phyloP scores from a whole-genome alignment of 2,329 filamentous ascomycete species.

The Exserohilum turcica region DNA sequence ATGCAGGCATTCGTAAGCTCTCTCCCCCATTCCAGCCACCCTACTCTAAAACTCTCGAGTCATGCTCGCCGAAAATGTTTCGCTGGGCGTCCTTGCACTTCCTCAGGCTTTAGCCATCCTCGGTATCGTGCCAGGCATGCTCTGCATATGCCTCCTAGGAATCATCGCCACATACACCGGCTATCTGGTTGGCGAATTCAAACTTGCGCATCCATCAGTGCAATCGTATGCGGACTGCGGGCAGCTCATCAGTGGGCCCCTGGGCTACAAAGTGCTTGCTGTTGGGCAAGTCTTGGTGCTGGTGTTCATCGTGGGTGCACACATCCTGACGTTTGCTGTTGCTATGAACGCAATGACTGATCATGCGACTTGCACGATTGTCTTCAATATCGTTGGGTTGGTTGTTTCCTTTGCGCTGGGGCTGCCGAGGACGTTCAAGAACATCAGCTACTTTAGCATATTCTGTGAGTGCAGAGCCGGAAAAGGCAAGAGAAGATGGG shows the following conservation, averaged over 20 bases:
- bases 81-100: slow-evolving; percentile 61
- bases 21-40: background rate
- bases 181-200: slow-evolving; percentile 65
- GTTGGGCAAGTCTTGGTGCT: slow-evolving; percentile 67
- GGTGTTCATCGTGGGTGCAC: slow-evolving; percentile 72
- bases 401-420: slow-evolving; percentile 64
- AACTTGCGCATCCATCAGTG: slow-evolving; percentile 62
- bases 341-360: slow-evolving; percentile 69
- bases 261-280: slow-evolving; percentile 67
- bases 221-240: slow-evolving; percentile 72
- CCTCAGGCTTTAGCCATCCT: slow-evolving; percentile 59
- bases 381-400: slow-evolving; percentile 66
- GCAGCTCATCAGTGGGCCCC: slow-evolving; percentile 63
- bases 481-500: slow-evolving; percentile 12
- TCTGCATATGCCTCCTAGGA: slow-evolving; percentile 60
- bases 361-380: slow-evolving; percentile 66
- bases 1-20: slow-evolving; percentile 4
- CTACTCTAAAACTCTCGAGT: slow-evolving; percentile 34
- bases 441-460: slow-evolving; percentile 66
- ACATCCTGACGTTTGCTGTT: slow-evolving; percentile 71
- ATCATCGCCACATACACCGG: slow-evolving; percentile 65
- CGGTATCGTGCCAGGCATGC: slow-evolving; percentile 60
- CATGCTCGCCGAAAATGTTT: slow-evolving; percentile 66
- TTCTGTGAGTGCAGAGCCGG: slow-evolving; percentile 51
- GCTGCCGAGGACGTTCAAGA: slow-evolving; percentile 66